Conservation (phyloP, 352 stramenopile species). For the Globisporangium irregulare region DNA sequence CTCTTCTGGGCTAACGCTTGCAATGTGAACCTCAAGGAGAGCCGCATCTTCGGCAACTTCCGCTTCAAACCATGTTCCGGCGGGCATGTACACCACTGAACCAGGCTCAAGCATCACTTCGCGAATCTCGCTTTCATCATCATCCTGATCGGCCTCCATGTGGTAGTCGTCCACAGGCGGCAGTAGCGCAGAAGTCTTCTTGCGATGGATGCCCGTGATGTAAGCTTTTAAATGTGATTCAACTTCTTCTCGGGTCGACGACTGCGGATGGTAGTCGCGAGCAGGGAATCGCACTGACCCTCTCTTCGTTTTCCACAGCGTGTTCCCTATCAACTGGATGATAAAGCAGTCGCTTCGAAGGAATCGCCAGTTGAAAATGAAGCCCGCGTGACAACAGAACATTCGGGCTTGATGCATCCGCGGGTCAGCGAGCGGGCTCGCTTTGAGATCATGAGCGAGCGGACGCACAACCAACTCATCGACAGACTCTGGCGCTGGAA, state of each 20-base stretch:
- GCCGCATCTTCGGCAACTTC: slow-evolving; percentile 22
- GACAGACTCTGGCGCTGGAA: slow-evolving; percentile 24
- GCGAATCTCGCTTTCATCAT: not conserved
- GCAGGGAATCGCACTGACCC: slow-evolving; percentile 23
- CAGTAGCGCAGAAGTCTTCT: slow-evolving; percentile 1
- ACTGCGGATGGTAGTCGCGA: slow-evolving; percentile 24
- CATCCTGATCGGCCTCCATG: slow-evolving; percentile 16
- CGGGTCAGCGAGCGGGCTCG: slow-evolving; percentile 19
- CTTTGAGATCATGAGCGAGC: slow-evolving; percentile 28
- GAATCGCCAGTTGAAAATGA: slow-evolving; percentile 41
- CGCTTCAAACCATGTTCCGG: slow-evolving; percentile 42
- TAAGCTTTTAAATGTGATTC: slow-evolving; percentile 22
- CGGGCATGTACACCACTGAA: slow-evolving; percentile 46
- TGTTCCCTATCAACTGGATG: slow-evolving; percentile 35
- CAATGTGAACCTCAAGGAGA: slow-evolving; percentile 49
- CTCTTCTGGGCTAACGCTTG: slow-evolving; percentile 21
- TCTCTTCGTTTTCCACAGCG: slow-evolving; percentile 26
- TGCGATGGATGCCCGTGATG: not conserved
- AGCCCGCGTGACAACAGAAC: slow-evolving; percentile 9
- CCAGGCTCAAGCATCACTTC: slow-evolving; percentile 31
- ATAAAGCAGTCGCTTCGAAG: slow-evolving; percentile 35
- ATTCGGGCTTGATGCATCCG: slow-evolving; percentile 15
- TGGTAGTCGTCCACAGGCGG: slow-evolving; percentile 20
- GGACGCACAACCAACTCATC: slow-evolving; percentile 20
- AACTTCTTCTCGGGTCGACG: slow-evolving; percentile 3